Evolutionary conservation across 1,139 yeast genomes (phyloP), one percentile per base, ranked within the genome.

Genomic region (Kodamaea sp.): DNA sequence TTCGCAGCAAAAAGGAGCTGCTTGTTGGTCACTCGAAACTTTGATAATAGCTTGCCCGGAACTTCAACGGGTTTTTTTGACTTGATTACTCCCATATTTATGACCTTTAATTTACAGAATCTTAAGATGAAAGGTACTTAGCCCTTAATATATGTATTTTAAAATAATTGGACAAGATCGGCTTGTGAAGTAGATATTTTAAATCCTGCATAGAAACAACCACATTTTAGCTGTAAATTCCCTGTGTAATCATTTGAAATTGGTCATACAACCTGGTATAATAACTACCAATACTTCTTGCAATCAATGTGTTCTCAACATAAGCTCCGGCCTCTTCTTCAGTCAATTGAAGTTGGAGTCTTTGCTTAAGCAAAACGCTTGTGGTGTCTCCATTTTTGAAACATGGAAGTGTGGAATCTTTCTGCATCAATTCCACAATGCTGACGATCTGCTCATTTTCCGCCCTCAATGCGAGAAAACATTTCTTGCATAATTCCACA

Each of bases 181-280:
- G n/a, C n/a, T n/a, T n/a, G n/a, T n/a, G n/a, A n/a, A n/a, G n/a
- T n/a, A n/a, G 24, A 22, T 28, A n/a, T 27, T 27, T 10, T n/a
- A 2, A 20, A 19, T 34, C 31, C 34, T 34, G 34, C 26, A 31
- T 24, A 22, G 9, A 16, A 12, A 25, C 5, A 4, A 14, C 28
- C 37, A 34, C 32, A 26, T 22, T 18, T 47, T 42, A 80, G 51
- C 83, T 82, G 57, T 87, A 89, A 18, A 90, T 92, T 26, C 98
- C 98, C 60, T 92, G 98, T 0, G 97, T 89, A 32, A 89, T 63
- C 59, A 92, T 65, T 63, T 92, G 98, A 63, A 85, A 92, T 58
- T 90, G 97, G 57, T 92, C 98, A 54, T 92, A 92, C 25, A 92
- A 66, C 46, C 97, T 70, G 0, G 98, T 92, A 60, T 89, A 92